These are phyloP conservation scores for Neospora caninum DNA, from an alignment of 169 alveolate species.

Conservation along the genomic window DNA sequence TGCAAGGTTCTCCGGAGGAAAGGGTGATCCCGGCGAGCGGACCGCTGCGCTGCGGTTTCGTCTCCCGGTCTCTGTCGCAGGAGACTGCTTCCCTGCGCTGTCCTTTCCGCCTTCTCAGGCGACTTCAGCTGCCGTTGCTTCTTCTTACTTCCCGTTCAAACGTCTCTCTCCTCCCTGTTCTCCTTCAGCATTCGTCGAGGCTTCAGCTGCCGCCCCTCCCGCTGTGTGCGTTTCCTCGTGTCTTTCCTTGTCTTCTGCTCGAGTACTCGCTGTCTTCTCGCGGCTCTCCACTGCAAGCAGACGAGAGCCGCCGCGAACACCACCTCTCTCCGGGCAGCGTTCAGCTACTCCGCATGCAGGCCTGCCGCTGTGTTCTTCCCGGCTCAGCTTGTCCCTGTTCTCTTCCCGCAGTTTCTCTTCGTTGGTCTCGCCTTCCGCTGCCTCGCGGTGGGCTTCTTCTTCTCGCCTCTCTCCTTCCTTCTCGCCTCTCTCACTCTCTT, in stretches of 20 bases:
- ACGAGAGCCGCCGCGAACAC: neutral
- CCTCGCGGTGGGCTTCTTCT: neutral
- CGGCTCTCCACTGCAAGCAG: too few relatives aligned
- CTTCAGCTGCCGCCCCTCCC: neutral
- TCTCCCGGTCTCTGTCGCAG: neutral
- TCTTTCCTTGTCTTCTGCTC: neutral
- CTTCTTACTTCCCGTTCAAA: neutral
- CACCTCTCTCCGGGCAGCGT: neutral
- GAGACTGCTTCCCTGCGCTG: neutral
- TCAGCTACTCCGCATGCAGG: neutral
- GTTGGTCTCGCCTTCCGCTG: too few relatives aligned
- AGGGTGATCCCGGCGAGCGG: neutral
- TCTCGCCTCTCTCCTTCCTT: neutral
- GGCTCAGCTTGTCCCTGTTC: neutral
- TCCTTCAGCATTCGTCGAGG: neutral
- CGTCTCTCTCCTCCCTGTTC: neutral
- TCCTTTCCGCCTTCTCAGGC: neutral
- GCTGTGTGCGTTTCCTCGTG: neutral
- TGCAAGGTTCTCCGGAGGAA: neutral
- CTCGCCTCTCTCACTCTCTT: neutral
- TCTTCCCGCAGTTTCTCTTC: neutral
- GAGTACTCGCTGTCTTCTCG: neutral
- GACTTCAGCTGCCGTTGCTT: neutral
- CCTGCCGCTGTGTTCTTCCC: neutral
- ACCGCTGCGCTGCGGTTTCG: neutral